Evolutionary conservation across 441 rosid genomes (phyloP), one percentile per base, ranked within the genome.

Genomic region (Bocquillonia castaneifolia): DNA sequence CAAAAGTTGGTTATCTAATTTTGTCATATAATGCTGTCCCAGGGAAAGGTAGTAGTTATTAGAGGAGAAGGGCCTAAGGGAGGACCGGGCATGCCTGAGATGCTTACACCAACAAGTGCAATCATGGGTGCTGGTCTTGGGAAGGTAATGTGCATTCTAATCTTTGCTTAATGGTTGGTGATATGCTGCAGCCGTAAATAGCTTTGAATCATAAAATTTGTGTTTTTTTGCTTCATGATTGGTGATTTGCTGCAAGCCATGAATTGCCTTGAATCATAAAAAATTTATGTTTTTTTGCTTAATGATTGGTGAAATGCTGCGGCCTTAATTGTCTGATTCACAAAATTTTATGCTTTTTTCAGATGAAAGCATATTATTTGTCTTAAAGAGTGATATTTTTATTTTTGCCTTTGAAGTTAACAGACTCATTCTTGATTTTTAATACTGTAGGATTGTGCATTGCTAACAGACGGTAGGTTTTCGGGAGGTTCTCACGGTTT

Each of bases 101-200:
- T 91, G 99, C 83, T 93, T 80, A 88, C 99, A 32, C 97, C 99
- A 45, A 93, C 99, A 55, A 93, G 99, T 84, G 99, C 91, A 37
- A 93, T 93, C 63, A 93, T 89, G 96, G 99, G 97, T 66, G 96
- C 99, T n/a, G 96, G 97, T 74, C 97, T 93, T 71, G 99, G 99
- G 59, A 93, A 93, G 99, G 99, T 93, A 76, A 61, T 45, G 40
- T 28, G 13, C 31, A 65, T 64, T 40, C 52, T 66, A 14, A 15
- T 17, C 28, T 62, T 17, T 22, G 28, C 29, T 63, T 65, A 44
- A 22, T 51, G n/a, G 15, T 51, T 32, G 18, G 2, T 58, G 48
- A 22, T 53, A 20, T 58, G 18, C 59, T 44, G 44, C 29, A 13
- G 53, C 47, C 39, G n/a, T 26, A 20, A 60, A 48, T 55, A 56